Conservation (phyloP, 192 early-diverging fungal genomes). For the Coemansia sp. region DNA sequence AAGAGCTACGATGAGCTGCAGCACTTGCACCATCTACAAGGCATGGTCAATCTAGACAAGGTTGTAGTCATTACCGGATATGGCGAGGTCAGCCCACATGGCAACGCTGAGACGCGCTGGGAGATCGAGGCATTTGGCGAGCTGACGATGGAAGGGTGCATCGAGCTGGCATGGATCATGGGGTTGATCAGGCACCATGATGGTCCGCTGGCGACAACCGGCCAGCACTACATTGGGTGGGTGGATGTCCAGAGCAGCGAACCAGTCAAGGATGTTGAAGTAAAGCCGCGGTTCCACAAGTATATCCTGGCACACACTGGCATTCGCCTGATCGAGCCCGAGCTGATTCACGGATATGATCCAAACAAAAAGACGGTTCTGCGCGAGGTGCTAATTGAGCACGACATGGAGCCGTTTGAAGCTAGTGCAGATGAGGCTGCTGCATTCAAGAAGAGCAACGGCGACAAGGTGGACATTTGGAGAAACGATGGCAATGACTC, state of each 20-base stretch:
- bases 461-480: constrained; percentile 67
- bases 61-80: constrained; percentile 89
- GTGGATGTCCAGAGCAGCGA: constrained; percentile 79
- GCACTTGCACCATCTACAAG: constrained; percentile 60
- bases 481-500: constrained; percentile 43
- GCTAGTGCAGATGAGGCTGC: constrained; percentile 85
- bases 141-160: constrained; percentile 59
- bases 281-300: constrained; percentile 87
- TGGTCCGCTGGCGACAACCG: constrained; percentile 16
- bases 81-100: constrained; percentile 89
- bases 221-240: constrained; percentile 64
- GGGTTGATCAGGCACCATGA: constrained; percentile 86
- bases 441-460: constrained; percentile 79
- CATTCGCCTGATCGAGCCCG: constrained; percentile 69
- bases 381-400: constrained; percentile 83
- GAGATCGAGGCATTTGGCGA: constrained; percentile 87
- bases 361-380: constrained; percentile 78
- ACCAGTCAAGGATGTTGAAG: constrained; percentile 78
- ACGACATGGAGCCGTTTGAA: constrained; percentile 86
- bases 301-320: constrained; percentile 76
- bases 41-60: constrained; percentile 84
- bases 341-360: constrained; percentile 79
- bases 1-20: constrained; percentile 62
- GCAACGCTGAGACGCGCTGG: constrained; percentile 89
- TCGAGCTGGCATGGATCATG: constrained; percentile 98